phyloP scores from a whole-genome alignment of 208 protist genomes.

The Wallacemonas sp. region DNA sequence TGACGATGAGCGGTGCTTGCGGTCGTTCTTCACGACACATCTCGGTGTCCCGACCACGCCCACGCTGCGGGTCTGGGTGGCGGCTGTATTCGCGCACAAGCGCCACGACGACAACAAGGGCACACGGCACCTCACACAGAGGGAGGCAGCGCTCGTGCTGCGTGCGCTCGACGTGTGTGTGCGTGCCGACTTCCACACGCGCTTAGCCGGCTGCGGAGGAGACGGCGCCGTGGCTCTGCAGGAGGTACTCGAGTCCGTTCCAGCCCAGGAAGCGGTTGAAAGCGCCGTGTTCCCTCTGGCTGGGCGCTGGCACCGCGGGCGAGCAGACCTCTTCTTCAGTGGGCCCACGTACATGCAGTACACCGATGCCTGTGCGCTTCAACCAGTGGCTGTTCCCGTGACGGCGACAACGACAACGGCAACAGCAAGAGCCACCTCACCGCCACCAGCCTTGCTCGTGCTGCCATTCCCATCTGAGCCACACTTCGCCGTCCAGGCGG shows the following conservation, averaged over 20 bases:
- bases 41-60: conserved; percentile 38
- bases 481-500: conserved; percentile 43
- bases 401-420: neutral
- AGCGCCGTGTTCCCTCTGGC: conserved; percentile 33
- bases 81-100: conserved; percentile 17
- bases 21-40: conserved; percentile 16
- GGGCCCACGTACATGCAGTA: conserved; percentile 47
- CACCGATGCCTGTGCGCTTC: conserved; percentile 15
- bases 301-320: conserved; percentile 35
- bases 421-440: neutral
- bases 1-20: conserved; percentile 26
- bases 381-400: neutral
- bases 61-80: conserved; percentile 44
- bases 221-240: conserved; percentile 11
- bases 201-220: neutral
- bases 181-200: conserved; percentile 25
- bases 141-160: conserved; percentile 25
- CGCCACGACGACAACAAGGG: neutral
- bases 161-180: conserved; percentile 35
- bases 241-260: conserved; percentile 12
- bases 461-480: conserved; percentile 45
- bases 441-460: conserved; percentile 31
- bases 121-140: neutral
- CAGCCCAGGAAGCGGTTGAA: neutral
- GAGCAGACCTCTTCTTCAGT: conserved; percentile 58